Conservation (phyloP, 306 rosid species). For the Leucaena leucocephala region DNA sequence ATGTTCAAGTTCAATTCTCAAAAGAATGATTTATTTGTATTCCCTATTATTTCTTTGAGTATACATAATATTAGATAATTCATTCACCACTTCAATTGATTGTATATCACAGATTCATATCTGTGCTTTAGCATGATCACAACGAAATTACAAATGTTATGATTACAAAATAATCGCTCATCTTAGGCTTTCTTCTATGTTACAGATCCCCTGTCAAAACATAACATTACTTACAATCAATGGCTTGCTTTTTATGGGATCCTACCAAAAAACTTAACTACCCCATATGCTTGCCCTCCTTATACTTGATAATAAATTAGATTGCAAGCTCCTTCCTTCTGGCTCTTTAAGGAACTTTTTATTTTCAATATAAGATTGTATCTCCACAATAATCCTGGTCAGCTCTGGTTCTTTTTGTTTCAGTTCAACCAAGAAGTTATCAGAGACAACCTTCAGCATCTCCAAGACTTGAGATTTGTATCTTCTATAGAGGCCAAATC, state of each 20-base stretch:
- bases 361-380: slow-evolving; percentile 69
- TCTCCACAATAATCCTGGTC: slow-evolving; percentile 36
- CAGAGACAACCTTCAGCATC: slow-evolving; percentile 48
- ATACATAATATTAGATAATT: neutral
- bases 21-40: neutral
- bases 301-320: slow-evolving; percentile 53
- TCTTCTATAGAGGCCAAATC: slow-evolving; percentile 55
- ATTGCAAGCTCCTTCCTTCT: slow-evolving; percentile 55
- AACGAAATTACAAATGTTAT: neutral
- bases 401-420: slow-evolving; percentile 41
- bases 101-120: neutral
- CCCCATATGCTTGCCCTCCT: slow-evolving; percentile 36
- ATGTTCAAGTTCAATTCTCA: neutral
- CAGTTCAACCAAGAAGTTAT: slow-evolving; percentile 48
- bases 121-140: neutral
- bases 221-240: neutral
- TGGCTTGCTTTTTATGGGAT: neutral
- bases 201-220: neutral
- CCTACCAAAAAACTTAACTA: neutral
- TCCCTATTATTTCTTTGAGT: neutral
- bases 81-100: neutral
- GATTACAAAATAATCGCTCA: neutral
- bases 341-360: slow-evolving; percentile 58
- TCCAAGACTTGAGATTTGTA: slow-evolving; percentile 65
- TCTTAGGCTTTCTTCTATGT: neutral